These are phyloP conservation scores for Endothia cerciana DNA, from an alignment of 2,329 filamentous ascomycete genomes.

Conservation along the genomic window DNA sequence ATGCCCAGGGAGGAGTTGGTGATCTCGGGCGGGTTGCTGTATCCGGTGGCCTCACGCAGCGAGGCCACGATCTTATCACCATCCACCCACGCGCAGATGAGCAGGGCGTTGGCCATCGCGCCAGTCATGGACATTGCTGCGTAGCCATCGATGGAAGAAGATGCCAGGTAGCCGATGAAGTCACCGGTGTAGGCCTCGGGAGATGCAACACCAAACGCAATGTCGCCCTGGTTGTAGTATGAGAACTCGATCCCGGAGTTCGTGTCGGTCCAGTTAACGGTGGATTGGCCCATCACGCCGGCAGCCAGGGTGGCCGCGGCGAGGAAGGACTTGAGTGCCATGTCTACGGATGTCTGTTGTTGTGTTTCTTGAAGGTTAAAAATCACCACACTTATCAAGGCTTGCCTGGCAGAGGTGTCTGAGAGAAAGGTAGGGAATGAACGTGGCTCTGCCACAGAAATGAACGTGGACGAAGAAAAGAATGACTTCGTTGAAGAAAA, in stretches of 20 bases:
- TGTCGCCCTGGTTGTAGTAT: conserved; percentile 26
- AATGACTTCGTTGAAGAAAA: conserved; percentile 23
- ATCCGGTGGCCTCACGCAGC: conserved; percentile 37
- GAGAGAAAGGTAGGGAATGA: conserved; percentile 20
- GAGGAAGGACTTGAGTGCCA: conserved; percentile 22
- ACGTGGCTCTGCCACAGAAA: conserved; percentile 28
- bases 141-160: conserved; percentile 50
- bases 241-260: conserved; percentile 28
- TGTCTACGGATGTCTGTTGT: neutral
- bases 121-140: conserved; percentile 50
- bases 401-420: conserved; percentile 17
- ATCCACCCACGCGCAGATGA: conserved; percentile 51
- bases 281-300: conserved; percentile 23
- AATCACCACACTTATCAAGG: conserved; percentile 13
- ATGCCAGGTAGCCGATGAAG: conserved; percentile 57
- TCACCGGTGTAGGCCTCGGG: conserved; percentile 53
- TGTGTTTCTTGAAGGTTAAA: conserved; percentile 5
- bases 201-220: conserved; percentile 52
- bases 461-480: conserved; percentile 28
- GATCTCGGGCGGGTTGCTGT: conserved; percentile 46
- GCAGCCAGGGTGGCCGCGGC: conserved; percentile 27
- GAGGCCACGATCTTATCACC: conserved; percentile 40
- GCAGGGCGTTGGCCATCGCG: conserved; percentile 47
- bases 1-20: conserved; percentile 39
- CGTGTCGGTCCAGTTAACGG: conserved; percentile 24